A percentile compares a stretch with the other conserved stretches of the same genome.
Evolutionary conservation across 768 basidiomycete species (phyloP).

Genomic region (Mycena rebaudengoi): DNA sequence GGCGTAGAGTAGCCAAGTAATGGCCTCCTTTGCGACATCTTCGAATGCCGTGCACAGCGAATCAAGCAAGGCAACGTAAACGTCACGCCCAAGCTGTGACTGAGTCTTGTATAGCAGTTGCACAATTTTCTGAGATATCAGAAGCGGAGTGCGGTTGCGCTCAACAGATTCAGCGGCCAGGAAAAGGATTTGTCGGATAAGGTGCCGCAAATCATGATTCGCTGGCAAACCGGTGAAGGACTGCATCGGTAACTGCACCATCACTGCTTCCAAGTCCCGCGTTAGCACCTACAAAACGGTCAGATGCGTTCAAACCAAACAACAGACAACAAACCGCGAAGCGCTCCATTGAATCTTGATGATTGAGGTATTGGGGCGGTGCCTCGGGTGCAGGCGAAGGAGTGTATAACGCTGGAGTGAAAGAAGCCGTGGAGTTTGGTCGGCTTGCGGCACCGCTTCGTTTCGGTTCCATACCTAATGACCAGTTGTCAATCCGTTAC

Average conservation of each 20-base stretch:
- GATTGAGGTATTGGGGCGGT: conserved; percentile 60
- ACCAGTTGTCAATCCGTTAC: conserved; percentile 11
- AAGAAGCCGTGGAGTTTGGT: conserved; percentile 77
- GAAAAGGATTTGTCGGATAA: conserved; percentile 84
- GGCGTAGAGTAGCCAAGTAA: conserved; percentile 94
- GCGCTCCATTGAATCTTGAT: conserved; percentile 89
- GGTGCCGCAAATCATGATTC: conserved; percentile 86
- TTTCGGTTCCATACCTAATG: conserved; percentile 62
- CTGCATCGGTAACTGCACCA: conserved; percentile 77
- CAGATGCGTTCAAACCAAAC: not conserved
- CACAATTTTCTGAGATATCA: conserved; percentile 97
- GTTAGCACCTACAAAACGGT: conserved; percentile 45
- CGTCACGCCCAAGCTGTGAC: conserved; percentile 87
- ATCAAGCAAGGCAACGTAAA: conserved; percentile 90
- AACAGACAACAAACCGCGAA: conserved; percentile 66
- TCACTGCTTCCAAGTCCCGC: conserved; percentile 81
- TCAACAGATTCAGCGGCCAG: conserved; percentile 84
- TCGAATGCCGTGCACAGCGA: conserved; percentile 89
- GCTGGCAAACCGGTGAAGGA: conserved; percentile 76
- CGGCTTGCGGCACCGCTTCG: conserved; percentile 61
- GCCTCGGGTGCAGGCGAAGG: conserved; percentile 74
- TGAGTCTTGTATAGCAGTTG: conserved; percentile 92
- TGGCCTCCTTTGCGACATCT: conserved; percentile 95
- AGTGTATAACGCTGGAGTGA: conserved; percentile 59
- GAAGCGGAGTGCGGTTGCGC: conserved; percentile 85